Conservation (phyloP, 495 filamentous ascomycete genomes). For the Rhizodiscina lignyota region DNA sequence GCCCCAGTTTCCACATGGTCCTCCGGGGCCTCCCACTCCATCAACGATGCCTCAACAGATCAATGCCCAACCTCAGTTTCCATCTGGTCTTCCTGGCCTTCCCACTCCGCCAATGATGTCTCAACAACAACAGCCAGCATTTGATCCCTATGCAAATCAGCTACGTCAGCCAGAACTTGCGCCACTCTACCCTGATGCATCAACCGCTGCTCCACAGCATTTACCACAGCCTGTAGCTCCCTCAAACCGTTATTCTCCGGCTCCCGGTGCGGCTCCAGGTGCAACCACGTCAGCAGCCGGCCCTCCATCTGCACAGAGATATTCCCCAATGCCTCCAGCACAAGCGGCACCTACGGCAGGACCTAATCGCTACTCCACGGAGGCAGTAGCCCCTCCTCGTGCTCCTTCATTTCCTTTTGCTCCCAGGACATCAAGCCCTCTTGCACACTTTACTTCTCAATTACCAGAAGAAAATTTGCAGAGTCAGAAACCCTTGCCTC, state of each 20-base stretch:
- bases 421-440: conserved; percentile 70
- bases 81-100: conserved; percentile 1
- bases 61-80: conserved; percentile 2
- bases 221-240: conserved; percentile 2
- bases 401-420: conserved; percentile 44
- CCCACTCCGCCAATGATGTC: too few relatives aligned
- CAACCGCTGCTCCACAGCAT: conserved; percentile 3
- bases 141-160: too few relatives aligned
- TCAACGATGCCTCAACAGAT: conserved; percentile 10
- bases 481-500: conserved; percentile 1
- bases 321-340: conserved; percentile 31
- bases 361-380: conserved; percentile 8
- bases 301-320: conserved; percentile 28
- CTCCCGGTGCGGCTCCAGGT: too few relatives aligned
- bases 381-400: conserved; percentile 20
- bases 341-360: conserved; percentile 20
- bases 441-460: conserved; percentile 46
- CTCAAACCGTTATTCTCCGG: conserved; percentile 12
- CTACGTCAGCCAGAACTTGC: too few relatives aligned
- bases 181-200: conserved; percentile 1
- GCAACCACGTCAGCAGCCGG: conserved; percentile 12
- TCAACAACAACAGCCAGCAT: too few relatives aligned
- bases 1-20: conserved; percentile 7
- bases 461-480: conserved; percentile 15
- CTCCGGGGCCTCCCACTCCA: conserved; percentile 11